These are phyloP conservation scores for Acacia concinna DNA, from an alignment of 331 rosid genomes.

Conservation along the genomic window DNA sequence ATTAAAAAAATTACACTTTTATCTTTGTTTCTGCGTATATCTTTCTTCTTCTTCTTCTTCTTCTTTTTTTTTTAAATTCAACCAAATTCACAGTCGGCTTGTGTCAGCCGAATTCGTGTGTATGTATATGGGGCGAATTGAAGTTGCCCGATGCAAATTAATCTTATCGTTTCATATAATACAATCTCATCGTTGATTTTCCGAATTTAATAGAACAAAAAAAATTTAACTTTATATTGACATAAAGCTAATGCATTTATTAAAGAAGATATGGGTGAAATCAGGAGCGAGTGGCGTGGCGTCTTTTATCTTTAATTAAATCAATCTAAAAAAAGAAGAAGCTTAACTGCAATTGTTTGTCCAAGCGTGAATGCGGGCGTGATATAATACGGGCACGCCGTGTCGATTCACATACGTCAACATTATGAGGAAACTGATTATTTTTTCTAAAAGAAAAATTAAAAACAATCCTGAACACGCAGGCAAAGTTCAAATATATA, in stretches of 20 bases:
- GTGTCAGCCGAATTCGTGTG: neutral
- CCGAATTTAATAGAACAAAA: neutral
- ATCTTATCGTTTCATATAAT: too few species aligned
- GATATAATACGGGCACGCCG: neutral
- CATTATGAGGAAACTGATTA: neutral
- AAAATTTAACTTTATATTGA: neutral
- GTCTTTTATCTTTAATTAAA: neutral
- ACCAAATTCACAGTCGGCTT: neutral
- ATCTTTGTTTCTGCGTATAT: neutral
- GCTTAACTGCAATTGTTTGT: neutral
- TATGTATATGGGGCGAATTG: neutral
- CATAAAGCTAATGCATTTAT: neutral
- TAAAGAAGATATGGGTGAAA: neutral
- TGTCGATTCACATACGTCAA: neutral
- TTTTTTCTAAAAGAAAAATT: too few species aligned
- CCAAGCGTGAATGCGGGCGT: neutral
- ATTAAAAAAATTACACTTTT: too few species aligned
- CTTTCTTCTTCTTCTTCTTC: too few species aligned
- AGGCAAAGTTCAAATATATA: neutral
- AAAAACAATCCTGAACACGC: neutral
- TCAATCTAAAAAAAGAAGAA: neutral
- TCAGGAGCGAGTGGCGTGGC: neutral
- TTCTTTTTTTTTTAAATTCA: too few species aligned
- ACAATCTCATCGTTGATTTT: neutral
- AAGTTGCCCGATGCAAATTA: neutral